Percentiles rank a stretch among this genome's conserved stretches.
Conservation (phyloP, 2,329 filamentous ascomycete species). For the Anthostomella pinea region DNA sequence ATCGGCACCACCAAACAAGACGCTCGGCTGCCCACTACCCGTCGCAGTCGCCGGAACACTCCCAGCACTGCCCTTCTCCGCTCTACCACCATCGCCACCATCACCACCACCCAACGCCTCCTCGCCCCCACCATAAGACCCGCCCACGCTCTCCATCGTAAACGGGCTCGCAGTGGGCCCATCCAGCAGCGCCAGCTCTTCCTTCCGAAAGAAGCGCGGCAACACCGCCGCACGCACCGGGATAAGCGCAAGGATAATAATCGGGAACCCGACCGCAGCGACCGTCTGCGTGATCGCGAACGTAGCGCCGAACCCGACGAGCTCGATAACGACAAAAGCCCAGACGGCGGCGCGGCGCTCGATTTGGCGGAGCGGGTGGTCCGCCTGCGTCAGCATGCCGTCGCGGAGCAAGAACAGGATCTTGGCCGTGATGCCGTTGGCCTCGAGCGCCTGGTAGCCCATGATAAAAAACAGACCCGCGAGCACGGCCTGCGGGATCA, state of each 20-base stretch:
- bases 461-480: conserved; percentile 83
- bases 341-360: conserved; percentile 65
- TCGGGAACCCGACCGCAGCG: conserved; percentile 76
- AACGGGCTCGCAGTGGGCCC: conserved; percentile 73
- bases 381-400: conserved; percentile 54
- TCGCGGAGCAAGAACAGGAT: conserved; percentile 68
- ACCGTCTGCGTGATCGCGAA: conserved; percentile 83
- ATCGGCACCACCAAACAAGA: conserved; percentile 4
- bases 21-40: conserved; percentile 7
- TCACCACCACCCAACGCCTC: neutral
- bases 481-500: conserved; percentile 76
- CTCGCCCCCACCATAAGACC: conserved; percentile 47
- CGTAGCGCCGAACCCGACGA: conserved; percentile 70
- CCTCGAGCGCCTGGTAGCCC: conserved; percentile 74
- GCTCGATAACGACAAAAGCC: conserved; percentile 66
- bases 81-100: neutral
- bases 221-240: conserved; percentile 63
- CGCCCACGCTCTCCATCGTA: conserved; percentile 73
- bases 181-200: conserved; percentile 64
- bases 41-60: conserved; percentile 4
- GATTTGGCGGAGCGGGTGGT: conserved; percentile 59
- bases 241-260: conserved; percentile 68
- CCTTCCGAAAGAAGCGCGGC: conserved; percentile 56
- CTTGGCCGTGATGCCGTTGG: conserved; percentile 75
- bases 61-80: neutral